Base-by-base conservation (phyloP, 2,329 filamentous ascomycete genomes). In the Fusarium anthophilum region DNA sequence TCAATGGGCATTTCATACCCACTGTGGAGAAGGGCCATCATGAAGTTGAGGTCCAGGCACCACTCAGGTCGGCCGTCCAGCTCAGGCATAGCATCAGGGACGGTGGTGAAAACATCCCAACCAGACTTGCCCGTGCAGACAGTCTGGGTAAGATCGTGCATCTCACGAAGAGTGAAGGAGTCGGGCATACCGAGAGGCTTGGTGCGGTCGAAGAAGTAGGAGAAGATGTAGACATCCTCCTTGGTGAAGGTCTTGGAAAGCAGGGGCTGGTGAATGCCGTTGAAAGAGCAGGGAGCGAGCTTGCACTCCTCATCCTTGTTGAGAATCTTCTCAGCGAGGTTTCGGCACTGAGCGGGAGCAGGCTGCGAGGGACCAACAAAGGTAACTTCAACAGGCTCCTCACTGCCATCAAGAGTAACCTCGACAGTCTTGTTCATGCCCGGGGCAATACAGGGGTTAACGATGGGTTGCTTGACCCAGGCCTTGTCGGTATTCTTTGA, bases 1-100 rank as follows among this genome's bases (percentile, higher is more conserved):
- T 98, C 94, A 78, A 98, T 92, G 8, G 96, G 96, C 94, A 99
- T 98, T 77, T 98, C 96, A 80, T 99, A 99, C 7, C 96, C 96
- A 11, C 94, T 97, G 83, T 98, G 95, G 62, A 98, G 86, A 65
- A 99, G 87, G 32, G 94, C 94, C 78, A 97, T 86, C 94, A 98
- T 98, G 81, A 98, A 99, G 86, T 94, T 99, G 78, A 99, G 86
- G 83, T 99, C 96, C 78, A 99, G 85, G 84, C 96, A 99, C 83
- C 93, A 94, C 84, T 99, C 95, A 5, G 96, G 95, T 66, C 96
- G 90, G 70, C 90, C 95, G 61, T 87, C 86, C 38, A 99, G 88
- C 85, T 98, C 95, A 4, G 92, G 88, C 58, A 98, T 82, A 1
- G 96, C 97, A 26, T 90, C 91, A 11, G 93, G 91, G 28, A 98